Base-by-base conservation (phyloP, 208 protist genomes). In the Porcisia hertigi region DNA sequence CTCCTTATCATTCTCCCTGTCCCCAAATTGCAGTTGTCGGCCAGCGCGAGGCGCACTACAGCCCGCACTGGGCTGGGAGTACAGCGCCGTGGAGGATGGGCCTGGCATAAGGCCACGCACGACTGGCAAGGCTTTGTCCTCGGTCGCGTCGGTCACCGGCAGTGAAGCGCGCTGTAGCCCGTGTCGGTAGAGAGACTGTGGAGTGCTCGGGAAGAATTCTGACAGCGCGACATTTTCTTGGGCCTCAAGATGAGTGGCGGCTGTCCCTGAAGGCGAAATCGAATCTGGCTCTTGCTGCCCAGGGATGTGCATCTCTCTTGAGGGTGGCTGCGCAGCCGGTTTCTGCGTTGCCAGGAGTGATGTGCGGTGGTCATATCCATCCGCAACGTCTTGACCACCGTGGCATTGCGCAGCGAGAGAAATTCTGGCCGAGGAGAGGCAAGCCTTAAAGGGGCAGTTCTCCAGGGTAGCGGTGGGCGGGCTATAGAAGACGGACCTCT, bases 51-150 rank as follows among this genome's bases (percentile, higher is more conserved):
- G 53, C 54, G 23, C 47, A 18, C 16, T 3, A 52, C 69, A 25
- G 69, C 30, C 69, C 8, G 45, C 16, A 9, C 7, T 12, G 36
- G 54, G 60, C 49, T 58, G 18, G 67, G 7, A 36, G 49, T 34
- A 47, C 47, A 23, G 43, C 49, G 25, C 47, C 67, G 36, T 43
- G 43, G 45, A 16, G 47, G 23, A 25, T 58, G 25, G 18, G 25
- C 30, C 43, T 47, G 30, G 8, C 53, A 12, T 11, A 49, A 59
- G 60, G 3, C 69, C 14, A 30, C 57, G 75, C 20, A 69, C 69
- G 47, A 45, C 67, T 0, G 75, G 75, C 34, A 67, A 79, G 49
- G 25, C 43, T 25, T 70, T 53, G 18, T 69, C 69, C 3, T 34
- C 36, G 30, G 14, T 52, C 43, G 8, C n/a, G 2, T 20, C 2